phyloP scores from a whole-genome alignment of 257 asterid genomes.

The Solanum tarijense region DNA sequence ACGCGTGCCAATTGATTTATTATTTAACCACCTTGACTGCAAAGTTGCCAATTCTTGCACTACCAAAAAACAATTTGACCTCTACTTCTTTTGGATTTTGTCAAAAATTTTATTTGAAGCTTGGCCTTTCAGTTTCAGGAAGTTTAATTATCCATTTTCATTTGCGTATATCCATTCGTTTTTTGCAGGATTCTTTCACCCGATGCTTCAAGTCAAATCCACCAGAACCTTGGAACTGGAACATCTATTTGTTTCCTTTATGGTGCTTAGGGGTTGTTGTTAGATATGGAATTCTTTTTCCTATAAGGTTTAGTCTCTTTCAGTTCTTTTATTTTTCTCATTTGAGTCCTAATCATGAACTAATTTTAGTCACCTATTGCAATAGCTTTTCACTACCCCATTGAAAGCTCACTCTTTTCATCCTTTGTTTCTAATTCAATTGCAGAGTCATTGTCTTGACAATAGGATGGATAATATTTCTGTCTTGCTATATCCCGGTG shows the following conservation, averaged over 20 bases:
- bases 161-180: background rate
- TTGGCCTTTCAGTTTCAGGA: background rate
- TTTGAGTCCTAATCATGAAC: background rate
- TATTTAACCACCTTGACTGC: background rate
- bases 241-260: slow-evolving; percentile 75
- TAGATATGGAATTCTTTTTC: slow-evolving; percentile 85
- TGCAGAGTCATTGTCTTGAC: slow-evolving; percentile 84
- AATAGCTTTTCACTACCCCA: background rate
- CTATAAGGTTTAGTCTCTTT: slow-evolving; percentile 43
- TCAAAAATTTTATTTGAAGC: background rate
- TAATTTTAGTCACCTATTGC: background rate
- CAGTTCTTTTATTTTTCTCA: background rate
- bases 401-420: background rate
- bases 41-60: background rate
- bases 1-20: background rate
- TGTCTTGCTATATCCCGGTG: slow-evolving; percentile 90
- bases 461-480: slow-evolving; percentile 91
- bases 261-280: slow-evolving; percentile 94
- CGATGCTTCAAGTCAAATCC: slow-evolving; percentile 97
- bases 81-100: background rate
- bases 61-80: background rate
- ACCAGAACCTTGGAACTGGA: slow-evolving; percentile 99
- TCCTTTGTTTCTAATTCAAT: background rate
- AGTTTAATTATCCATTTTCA: background rate
- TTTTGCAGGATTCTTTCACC: slow-evolving; percentile 78